Evolutionary conservation across 2,329 filamentous ascomycete species (phyloP).

Genomic region (Fusarium sublunatum): DNA sequence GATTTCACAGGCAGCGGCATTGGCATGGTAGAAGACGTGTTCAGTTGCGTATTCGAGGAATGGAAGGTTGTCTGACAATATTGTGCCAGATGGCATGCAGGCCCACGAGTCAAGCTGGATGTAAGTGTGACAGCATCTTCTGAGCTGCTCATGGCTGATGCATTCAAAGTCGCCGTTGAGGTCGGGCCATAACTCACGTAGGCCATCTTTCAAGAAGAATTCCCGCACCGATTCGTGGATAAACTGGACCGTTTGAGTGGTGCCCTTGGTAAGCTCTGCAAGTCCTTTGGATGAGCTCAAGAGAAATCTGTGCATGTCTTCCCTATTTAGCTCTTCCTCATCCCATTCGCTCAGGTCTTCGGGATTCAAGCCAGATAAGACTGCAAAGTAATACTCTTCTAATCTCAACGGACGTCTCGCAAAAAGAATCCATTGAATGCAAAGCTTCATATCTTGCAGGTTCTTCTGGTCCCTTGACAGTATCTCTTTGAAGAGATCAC

Average conservation of each 20-base stretch:
- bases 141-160: conserved; percentile 6
- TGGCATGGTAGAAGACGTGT: conserved; percentile 31
- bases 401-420: conserved; percentile 56
- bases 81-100: background rate
- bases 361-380: conserved; percentile 10
- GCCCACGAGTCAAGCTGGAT: conserved; percentile 3
- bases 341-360: conserved; percentile 37
- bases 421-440: conserved; percentile 64
- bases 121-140: conserved; percentile 18
- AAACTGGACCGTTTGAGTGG: conserved; percentile 52
- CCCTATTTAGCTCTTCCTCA: conserved; percentile 36
- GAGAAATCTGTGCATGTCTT: conserved; percentile 50
- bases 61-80: conserved; percentile 8
- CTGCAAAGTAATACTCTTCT: conserved; percentile 56
- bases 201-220: conserved; percentile 55
- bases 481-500: conserved; percentile 63
- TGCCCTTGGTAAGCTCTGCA: conserved; percentile 52
- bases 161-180: conserved; percentile 2
- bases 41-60: conserved; percentile 26
- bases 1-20: conserved; percentile 18
- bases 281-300: conserved; percentile 59
- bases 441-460: conserved; percentile 55
- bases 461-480: conserved; percentile 59
- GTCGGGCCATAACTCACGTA: conserved; percentile 34
- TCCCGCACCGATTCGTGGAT: conserved; percentile 65